phyloP scores from a whole-genome alignment of 176 grass and related monocot genomes.

The Triticum aestivum region IWGSC_CS_RefSeq_v2.1 NC_057803.1:639669810-639670309 shows the following conservation, averaged over 20 bases:
- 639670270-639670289: not conserved
- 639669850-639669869: not conserved
- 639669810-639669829: not conserved
- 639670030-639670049: too few species aligned
- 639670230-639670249: not conserved
- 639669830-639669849: not conserved
- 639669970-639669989: not conserved
- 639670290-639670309: not conserved
- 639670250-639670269: not conserved
- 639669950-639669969: not conserved
- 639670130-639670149: not conserved
- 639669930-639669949: not conserved
- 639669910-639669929: not conserved
- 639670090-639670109: too few species aligned
- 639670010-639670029: not conserved
- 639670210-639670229: not conserved
- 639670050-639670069: too few species aligned
- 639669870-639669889: not conserved
- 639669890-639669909: not conserved
- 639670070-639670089: too few species aligned
- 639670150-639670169: not conserved
- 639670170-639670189: not conserved
- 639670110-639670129: not conserved
- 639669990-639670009: not conserved
- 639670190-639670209: not conserved